Base-by-base conservation (phyloP, 2,329 filamentous ascomycete species). In the Aspergillus pseudoterreus region DNA sequence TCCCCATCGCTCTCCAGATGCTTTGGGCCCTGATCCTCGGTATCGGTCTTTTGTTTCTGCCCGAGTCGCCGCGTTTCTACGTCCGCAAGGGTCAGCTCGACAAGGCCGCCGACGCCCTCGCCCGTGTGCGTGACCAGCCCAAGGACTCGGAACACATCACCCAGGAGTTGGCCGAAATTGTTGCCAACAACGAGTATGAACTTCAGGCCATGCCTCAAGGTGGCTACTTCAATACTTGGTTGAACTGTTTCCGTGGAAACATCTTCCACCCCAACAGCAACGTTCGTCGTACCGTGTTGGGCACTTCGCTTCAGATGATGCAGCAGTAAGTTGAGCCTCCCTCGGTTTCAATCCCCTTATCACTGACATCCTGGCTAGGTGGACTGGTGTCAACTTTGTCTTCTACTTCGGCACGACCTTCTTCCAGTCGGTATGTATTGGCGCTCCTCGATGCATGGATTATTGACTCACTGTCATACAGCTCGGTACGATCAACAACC, bases 301-400 rank as follows among this genome's bases (percentile, higher is more conserved):
- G 86, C 63, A 87, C 83, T 42, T 85, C 84, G 22, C 77, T 89
- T 32, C 86, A 90, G 77, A 89, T 89, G 86, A 88, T 89, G 85
- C 86, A 89, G 73, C 86, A 88, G 73, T 66, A 57, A 21, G 56
- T 51, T 21, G 35, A 32, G 22, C 17, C 82, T 58, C 22, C 35
- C 10, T 4, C 3, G 38, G 6, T 22, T 19, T n/a, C 4, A 6
- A 22, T 19, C 36, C 22, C 45, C 27, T 52, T 15, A 21, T 30
- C 11, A 11, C 32, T 17, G 43, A 45, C 38, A 27, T 12, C 2
- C 19, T 35, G 39, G 6, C 17, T 17, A 62, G 62, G 32, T 69
- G 82, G 83, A 92, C 88, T 22, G 89, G 90, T 78, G 87, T 95
- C 75, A 95, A 95, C 81, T 95, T 92, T 75, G 89, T 94, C 79